Evolutionary conservation across 106 monocot species (phyloP).

Genomic region (Dioscorea alata): DNA sequence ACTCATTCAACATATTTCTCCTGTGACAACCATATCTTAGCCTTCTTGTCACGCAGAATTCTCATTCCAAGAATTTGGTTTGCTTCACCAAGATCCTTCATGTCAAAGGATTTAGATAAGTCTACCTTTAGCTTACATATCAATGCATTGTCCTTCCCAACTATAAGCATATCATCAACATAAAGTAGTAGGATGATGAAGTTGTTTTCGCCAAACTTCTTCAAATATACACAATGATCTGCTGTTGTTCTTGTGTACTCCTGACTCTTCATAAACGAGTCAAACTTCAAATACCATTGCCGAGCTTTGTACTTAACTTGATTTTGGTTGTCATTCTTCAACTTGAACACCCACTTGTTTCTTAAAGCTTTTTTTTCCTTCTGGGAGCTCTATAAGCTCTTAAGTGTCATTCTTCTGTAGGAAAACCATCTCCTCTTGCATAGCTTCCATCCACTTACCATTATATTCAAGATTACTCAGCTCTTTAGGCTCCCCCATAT

Average conservation of each 20-base stretch:
- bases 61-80: not conserved
- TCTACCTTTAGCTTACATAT: not conserved
- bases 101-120: not conserved
- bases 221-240: conserved; percentile 1
- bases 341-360: no score
- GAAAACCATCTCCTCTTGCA: not conserved
- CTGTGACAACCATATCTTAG: no score
- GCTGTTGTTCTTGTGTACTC: not conserved
- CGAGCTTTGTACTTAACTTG: no score
- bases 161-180: no score
- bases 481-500: not conserved
- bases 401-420: conserved; percentile 1
- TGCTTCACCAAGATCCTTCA: not conserved
- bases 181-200: no score
- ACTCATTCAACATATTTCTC: no score
- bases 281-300: conserved; percentile 2
- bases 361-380: no score
- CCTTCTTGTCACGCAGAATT: no score
- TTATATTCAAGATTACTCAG: not conserved
- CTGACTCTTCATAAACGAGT: not conserved
- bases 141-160: not conserved
- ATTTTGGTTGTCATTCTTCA: no score
- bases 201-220: not conserved
- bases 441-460: not conserved
- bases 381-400: not conserved